phyloP scores from a whole-genome alignment of 2,329 filamentous ascomycete species.

The Septoria petroselini region DNA sequence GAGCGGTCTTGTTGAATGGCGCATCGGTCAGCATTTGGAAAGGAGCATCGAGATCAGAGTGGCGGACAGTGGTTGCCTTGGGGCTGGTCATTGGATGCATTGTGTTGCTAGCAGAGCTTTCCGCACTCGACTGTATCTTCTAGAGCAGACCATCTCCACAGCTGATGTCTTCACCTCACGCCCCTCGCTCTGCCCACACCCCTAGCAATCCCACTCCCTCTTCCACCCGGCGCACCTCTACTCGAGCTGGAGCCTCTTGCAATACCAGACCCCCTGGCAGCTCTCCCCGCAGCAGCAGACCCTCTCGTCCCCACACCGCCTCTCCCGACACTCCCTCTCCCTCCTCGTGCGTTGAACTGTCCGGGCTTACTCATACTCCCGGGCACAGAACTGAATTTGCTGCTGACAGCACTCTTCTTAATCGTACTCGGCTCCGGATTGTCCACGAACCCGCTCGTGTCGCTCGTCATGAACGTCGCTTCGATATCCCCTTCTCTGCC shows the following conservation, averaged over 20 bases:
- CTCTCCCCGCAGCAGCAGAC: constrained; percentile 26
- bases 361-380: constrained; percentile 19
- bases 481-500: constrained; percentile 53
- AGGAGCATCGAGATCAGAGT: no score
- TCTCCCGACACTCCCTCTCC: constrained; percentile 26
- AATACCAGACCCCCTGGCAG: constrained; percentile 36
- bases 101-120: no score
- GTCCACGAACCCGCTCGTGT: constrained; percentile 87
- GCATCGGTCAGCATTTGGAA: no score
- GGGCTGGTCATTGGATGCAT: no score
- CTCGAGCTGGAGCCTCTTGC: constrained; percentile 29
- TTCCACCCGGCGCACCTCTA: constrained; percentile 19
- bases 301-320: constrained; percentile 3
- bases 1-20: no score
- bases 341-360: constrained; percentile 34
- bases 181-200: constrained; percentile 37
- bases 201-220: constrained; percentile 31
- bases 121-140: no score
- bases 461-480: constrained; percentile 87
- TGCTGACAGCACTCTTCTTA: constrained; percentile 41
- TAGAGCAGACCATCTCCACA: no score
- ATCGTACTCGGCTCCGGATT: constrained; percentile 55
- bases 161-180: constrained; percentile 24
- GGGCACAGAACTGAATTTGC: constrained; percentile 27
- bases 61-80: no score